phyloP scores from a whole-genome alignment of 306 rosid species.

The Abrus precatorius region DNA sequence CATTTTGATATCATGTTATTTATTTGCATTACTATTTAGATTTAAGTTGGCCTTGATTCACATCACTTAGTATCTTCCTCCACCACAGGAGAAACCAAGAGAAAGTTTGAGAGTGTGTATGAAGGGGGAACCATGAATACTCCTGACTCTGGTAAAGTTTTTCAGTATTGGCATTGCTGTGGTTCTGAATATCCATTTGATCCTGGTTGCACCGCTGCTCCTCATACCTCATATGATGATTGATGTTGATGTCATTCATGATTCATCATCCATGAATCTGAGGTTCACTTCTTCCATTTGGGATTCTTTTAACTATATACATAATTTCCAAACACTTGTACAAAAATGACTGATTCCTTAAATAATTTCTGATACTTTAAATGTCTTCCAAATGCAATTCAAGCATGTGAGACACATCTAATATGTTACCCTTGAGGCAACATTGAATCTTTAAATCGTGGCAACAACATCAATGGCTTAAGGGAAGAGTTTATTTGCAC shows the following conservation, averaged over 20 bases:
- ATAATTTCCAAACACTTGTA: slow-evolving; percentile 22
- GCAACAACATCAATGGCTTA: background rate
- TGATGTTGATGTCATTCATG: slow-evolving; percentile 46
- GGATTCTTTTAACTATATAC: slow-evolving; percentile 34
- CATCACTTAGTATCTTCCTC: slow-evolving; percentile 26
- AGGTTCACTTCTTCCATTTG: slow-evolving; percentile 37
- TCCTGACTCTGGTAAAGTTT: slow-evolving; percentile 83
- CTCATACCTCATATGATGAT: slow-evolving; percentile 84
- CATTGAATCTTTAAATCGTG: background rate
- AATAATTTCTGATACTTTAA: slow-evolving; percentile 8
- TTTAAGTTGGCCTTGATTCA: slow-evolving; percentile 42
- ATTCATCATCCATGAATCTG: slow-evolving; percentile 24
- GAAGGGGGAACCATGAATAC: slow-evolving; percentile 87
- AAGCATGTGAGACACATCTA: too few relatives aligned
- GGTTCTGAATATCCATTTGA: slow-evolving; percentile 91
- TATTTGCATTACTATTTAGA: slow-evolving; percentile 21
- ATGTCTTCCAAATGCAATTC: background rate
- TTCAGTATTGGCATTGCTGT: slow-evolving; percentile 98
- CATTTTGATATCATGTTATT: slow-evolving; percentile 36
- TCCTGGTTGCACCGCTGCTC: slow-evolving; percentile 86
- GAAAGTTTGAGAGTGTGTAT: slow-evolving; percentile 94
- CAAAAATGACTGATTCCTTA: slow-evolving; percentile 24
- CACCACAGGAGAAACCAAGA: slow-evolving; percentile 85
- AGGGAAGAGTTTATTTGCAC: background rate
- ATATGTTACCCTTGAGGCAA: too few relatives aligned